Conservation (phyloP, 352 stramenopile species). For the Pythium myriotylum region DNA sequence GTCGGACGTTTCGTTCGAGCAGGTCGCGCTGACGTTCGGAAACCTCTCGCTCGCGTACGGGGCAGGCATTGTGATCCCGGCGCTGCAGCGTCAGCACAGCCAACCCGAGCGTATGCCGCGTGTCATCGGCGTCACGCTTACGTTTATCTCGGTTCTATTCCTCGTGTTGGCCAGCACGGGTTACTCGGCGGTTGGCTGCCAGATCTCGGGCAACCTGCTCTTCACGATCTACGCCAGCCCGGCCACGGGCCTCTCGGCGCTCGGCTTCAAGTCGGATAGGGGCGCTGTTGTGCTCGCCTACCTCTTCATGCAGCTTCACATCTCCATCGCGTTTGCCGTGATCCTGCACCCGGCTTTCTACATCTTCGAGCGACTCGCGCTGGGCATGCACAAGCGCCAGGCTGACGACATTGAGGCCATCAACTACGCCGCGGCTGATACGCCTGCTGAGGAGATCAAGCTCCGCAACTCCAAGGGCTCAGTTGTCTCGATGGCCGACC, state of each 20-base stretch:
- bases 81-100: constrained; percentile 25
- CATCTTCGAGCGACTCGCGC: constrained; percentile 36
- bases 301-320: constrained; percentile 58
- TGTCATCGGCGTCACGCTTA: constrained; percentile 33
- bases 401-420: constrained; percentile 16
- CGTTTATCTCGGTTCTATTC: constrained; percentile 44
- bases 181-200: constrained; percentile 59
- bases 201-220: constrained; percentile 67
- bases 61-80: constrained; percentile 36
- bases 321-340: constrained; percentile 55
- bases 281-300: constrained; percentile 31
- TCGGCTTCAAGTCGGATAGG: constrained; percentile 35
- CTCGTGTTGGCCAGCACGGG: constrained; percentile 42
- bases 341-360: constrained; percentile 60
- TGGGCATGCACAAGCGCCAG: constrained; percentile 27
- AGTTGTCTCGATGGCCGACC: constrained; percentile 29
- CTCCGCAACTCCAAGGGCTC: constrained; percentile 21
- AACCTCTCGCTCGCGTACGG: constrained; percentile 39
- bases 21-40: constrained; percentile 33
- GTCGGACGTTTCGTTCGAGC: constrained; percentile 33
- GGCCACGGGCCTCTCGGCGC: constrained; percentile 25
- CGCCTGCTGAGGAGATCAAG: constrained; percentile 16
- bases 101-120: constrained; percentile 33
- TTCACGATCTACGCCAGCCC: constrained; percentile 59
- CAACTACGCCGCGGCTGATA: constrained; percentile 14